These are phyloP conservation scores for Forsythia suspensa DNA, from an alignment of 257 asterid genomes.

Conservation along the genomic window DNA sequence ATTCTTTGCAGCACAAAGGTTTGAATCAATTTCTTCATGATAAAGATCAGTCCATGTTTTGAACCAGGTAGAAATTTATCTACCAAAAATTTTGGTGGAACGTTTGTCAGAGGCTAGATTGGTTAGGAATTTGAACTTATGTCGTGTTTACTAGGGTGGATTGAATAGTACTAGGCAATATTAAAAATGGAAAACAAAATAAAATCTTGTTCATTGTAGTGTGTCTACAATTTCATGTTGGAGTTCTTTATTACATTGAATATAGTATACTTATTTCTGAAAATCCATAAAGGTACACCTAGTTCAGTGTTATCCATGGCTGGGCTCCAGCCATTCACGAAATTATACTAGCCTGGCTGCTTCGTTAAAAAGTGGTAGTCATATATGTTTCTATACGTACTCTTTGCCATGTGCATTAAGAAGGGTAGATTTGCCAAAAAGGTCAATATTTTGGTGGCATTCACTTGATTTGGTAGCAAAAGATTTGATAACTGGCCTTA, in stretches of 20 bases:
- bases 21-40: background rate
- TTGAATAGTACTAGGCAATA: background rate
- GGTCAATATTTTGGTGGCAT: background rate
- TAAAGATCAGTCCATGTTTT: slow-evolving; percentile 2
- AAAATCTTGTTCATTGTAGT: background rate
- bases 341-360: background rate
- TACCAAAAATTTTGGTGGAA: background rate
- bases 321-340: background rate
- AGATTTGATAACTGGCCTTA: background rate
- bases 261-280: background rate
- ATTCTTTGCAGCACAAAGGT: background rate
- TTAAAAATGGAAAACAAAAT: background rate
- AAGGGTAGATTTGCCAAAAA: background rate
- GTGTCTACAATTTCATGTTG: background rate
- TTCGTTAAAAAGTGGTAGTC: background rate
- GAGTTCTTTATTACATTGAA: background rate
- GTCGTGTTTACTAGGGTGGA: background rate
- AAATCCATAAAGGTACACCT: background rate
- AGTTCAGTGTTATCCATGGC: too few species aligned
- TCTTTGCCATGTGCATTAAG: too few species aligned
- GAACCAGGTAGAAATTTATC: slow-evolving; percentile 24
- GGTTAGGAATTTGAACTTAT: background rate
- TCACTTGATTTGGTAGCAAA: background rate
- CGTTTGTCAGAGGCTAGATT: background rate
- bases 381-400: background rate